Conservation (phyloP, 768 basidiomycete species). For the Calvatia gigantea region DNA sequence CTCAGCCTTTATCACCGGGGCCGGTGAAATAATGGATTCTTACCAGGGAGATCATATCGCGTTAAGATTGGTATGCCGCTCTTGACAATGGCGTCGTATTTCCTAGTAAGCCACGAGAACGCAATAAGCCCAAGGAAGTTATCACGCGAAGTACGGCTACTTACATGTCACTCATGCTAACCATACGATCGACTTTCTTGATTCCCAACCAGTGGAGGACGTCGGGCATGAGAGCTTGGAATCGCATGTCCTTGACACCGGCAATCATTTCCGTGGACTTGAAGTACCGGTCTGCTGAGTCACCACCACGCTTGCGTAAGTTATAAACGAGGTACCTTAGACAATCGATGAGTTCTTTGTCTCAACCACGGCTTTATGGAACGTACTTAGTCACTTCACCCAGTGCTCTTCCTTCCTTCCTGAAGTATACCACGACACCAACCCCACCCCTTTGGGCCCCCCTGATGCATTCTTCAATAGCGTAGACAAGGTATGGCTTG, state of each 20-base stretch:
- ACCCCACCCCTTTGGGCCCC: slow-evolving; percentile 70
- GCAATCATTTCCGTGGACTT: slow-evolving; percentile 90
- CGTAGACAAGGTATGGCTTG: slow-evolving; percentile 90
- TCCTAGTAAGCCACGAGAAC: slow-evolving; percentile 48
- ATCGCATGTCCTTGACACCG: slow-evolving; percentile 95
- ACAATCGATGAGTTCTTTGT: neutral
- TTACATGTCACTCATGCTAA: slow-evolving; percentile 86
- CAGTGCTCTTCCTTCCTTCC: slow-evolving; percentile 89
- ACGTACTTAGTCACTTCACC: slow-evolving; percentile 89
- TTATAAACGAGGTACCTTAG: slow-evolving; percentile 91
- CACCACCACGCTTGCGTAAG: slow-evolving; percentile 90
- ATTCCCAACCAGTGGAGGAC: slow-evolving; percentile 95
- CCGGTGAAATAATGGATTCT: slow-evolving; percentile 17
- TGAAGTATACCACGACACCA: slow-evolving; percentile 91
- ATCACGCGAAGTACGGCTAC: too few species aligned
- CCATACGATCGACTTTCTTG: slow-evolving; percentile 84
- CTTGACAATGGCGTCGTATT: slow-evolving; percentile 92
- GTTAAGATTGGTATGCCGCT: slow-evolving; percentile 80
- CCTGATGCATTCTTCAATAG: slow-evolving; percentile 91
- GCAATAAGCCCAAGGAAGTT: too few species aligned
- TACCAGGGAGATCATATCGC: slow-evolving; percentile 86
- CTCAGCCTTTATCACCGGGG: neutral
- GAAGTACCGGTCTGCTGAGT: slow-evolving; percentile 93
- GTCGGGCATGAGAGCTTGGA: slow-evolving; percentile 93
- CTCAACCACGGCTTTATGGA: neutral